A percentile compares a stretch with the other conserved stretches of the same genome.
phyloP scores from a whole-genome alignment of 1,284 basidiomycete genomes.

The Calocybe gambosa region DNA sequence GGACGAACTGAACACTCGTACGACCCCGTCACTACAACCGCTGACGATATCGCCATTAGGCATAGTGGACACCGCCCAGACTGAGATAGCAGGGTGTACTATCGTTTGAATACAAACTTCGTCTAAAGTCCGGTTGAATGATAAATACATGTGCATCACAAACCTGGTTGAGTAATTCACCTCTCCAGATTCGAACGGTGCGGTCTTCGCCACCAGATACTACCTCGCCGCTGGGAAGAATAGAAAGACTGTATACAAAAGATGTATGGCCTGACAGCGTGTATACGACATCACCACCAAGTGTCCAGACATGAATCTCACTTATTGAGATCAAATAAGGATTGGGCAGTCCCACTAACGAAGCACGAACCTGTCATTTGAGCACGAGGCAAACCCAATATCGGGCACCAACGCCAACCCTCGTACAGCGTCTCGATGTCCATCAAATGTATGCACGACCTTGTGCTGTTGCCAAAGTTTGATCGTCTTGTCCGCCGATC shows the following conservation, averaged over 20 bases:
- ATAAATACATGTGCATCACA: background rate
- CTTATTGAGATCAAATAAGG: constrained; percentile 32
- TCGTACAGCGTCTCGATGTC: constrained; percentile 90
- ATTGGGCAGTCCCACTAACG: constrained; percentile 1
- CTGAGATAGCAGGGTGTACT: constrained; percentile 87
- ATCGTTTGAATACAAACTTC: constrained; percentile 83
- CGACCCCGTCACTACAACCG: constrained; percentile 81
- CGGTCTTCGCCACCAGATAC: constrained; percentile 43
- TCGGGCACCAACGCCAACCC: constrained; percentile 76
- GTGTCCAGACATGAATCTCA: constrained; percentile 87
- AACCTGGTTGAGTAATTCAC: constrained; percentile 18
- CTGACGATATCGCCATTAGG: constrained; percentile 88
- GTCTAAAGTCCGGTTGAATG: constrained; percentile 26
- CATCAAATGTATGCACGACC: constrained; percentile 67
- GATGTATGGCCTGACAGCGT: constrained; percentile 90
- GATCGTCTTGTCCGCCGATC: constrained; percentile 94
- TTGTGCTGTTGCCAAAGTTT: constrained; percentile 82
- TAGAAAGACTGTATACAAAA: constrained; percentile 89
- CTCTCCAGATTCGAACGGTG: constrained; percentile 39
- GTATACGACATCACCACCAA: constrained; percentile 72
- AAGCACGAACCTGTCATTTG: constrained; percentile 80
- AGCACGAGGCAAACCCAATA: constrained; percentile 91
- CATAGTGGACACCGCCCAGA: constrained; percentile 87
- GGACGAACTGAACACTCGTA: constrained; percentile 82
- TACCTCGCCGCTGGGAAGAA: constrained; percentile 50